These are phyloP conservation scores for Daldinia concentrica DNA, from an alignment of 495 filamentous ascomycete genomes.

Conservation along the genomic window DNA sequence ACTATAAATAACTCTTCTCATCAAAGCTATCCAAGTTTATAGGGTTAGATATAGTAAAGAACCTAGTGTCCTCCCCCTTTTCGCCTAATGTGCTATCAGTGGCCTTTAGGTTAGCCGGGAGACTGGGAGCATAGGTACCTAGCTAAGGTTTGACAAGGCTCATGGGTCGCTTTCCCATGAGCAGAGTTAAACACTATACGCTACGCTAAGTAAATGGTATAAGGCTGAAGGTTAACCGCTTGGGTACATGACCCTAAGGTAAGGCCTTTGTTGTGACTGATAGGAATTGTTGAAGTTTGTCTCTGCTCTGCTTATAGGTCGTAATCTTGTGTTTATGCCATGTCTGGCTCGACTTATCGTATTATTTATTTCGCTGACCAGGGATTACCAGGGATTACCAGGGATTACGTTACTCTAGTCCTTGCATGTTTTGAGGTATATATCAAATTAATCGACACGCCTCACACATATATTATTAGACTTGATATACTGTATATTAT, in stretches of 20 bases:
- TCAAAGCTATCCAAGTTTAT: background rate
- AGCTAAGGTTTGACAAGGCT: background rate
- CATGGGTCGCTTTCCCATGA: background rate
- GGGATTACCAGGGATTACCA: background rate
- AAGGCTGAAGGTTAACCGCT: no score
- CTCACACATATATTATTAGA: no score
- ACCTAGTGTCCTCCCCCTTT: no score
- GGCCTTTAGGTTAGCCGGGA: background rate
- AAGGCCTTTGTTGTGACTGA: no score
- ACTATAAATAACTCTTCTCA: background rate
- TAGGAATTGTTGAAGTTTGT: background rate
- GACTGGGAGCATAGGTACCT: background rate
- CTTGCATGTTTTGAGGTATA: background rate
- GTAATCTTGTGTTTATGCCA: no score
- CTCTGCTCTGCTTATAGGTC: background rate
- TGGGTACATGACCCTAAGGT: no score
- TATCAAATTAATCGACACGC: no score
- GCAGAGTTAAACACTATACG: background rate
- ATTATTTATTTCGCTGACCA: background rate
- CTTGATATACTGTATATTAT: background rate
- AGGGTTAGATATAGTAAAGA: background rate
- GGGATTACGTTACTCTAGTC: background rate
- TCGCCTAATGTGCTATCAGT: background rate
- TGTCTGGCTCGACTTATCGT: no score
- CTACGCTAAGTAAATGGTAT: no score